Evolutionary conservation across 2,329 filamentous ascomycete genomes (phyloP).

Genomic region (Pezicula rhizophila): DNA sequence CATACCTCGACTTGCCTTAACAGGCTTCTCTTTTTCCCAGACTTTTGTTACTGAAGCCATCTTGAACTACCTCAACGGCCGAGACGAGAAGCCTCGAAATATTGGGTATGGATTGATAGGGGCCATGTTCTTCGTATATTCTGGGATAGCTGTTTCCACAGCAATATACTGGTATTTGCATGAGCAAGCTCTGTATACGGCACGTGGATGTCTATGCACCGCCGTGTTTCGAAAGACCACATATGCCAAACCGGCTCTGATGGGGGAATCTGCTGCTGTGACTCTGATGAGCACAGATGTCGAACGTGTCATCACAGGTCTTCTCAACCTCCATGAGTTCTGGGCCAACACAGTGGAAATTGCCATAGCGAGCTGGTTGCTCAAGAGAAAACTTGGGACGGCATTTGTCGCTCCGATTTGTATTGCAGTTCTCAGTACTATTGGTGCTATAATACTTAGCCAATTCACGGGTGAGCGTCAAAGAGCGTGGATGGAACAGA

Average conservation of each 20-base stretch:
- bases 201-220: constrained; percentile 34
- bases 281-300: constrained; percentile 42
- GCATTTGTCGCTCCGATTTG: constrained; percentile 35
- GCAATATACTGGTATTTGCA: constrained; percentile 21
- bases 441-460: constrained; percentile 9
- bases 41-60: constrained; percentile 10
- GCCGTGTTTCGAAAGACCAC: constrained; percentile 44
- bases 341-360: constrained; percentile 26
- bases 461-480: constrained; percentile 13
- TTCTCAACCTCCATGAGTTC: constrained; percentile 26
- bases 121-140: constrained; percentile 16
- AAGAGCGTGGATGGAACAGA: constrained; percentile 3
- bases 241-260: constrained; percentile 20
- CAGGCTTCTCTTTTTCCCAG: constrained; percentile 10
- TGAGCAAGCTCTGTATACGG: constrained; percentile 35
- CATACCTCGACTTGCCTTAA: constrained; percentile 7
- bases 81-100: constrained; percentile 5
- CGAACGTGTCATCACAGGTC: constrained; percentile 25
- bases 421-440: constrained; percentile 31
- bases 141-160: constrained; percentile 18
- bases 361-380: constrained; percentile 13
- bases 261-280: constrained; percentile 31
- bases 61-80: neutral
- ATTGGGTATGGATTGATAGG: constrained; percentile 19
- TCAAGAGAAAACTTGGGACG: constrained; percentile 17